phyloP scores from a whole-genome alignment of 2,329 filamentous ascomycete species.

The Monilinia fructigena region DNA sequence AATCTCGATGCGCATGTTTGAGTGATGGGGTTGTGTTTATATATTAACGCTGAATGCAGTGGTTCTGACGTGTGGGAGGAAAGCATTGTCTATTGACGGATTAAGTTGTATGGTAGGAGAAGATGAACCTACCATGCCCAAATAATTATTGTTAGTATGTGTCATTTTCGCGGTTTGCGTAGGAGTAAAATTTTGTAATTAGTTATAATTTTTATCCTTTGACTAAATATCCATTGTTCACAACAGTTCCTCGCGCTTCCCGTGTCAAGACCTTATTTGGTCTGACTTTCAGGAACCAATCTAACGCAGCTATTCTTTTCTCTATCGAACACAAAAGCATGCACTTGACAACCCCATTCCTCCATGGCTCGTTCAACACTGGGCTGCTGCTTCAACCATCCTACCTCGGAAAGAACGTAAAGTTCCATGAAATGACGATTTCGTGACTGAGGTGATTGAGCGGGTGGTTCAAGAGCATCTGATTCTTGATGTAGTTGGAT shows the following conservation, averaged over 20 bases:
- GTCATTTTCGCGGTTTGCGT: neutral
- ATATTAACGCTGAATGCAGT: no score
- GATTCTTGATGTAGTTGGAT: slow-evolving; percentile 30
- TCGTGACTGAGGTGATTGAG: slow-evolving; percentile 42
- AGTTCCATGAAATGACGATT: slow-evolving; percentile 57
- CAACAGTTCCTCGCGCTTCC: neutral
- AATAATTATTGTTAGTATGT: neutral
- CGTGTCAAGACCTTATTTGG: slow-evolving; percentile 40
- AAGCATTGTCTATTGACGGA: neutral
- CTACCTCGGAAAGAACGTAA: slow-evolving; percentile 59
- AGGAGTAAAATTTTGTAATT: slow-evolving; percentile 7
- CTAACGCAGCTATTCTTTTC: slow-evolving; percentile 54
- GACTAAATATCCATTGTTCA: neutral
- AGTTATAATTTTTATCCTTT: slow-evolving; percentile 6
- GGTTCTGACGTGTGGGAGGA: no score
- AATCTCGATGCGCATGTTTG: neutral
- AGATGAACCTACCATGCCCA: neutral
- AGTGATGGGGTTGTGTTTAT: neutral
- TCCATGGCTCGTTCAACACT: slow-evolving; percentile 58
- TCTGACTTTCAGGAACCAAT: slow-evolving; percentile 40
- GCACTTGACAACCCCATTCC: slow-evolving; percentile 58
- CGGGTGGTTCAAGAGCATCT: slow-evolving; percentile 14
- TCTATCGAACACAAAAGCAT: slow-evolving; percentile 63
- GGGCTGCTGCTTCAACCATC: slow-evolving; percentile 56
- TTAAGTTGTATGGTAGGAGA: neutral